These are phyloP conservation scores for Xylaria castorea DNA, from an alignment of 495 filamentous ascomycete species.

Conservation along the genomic window DNA sequence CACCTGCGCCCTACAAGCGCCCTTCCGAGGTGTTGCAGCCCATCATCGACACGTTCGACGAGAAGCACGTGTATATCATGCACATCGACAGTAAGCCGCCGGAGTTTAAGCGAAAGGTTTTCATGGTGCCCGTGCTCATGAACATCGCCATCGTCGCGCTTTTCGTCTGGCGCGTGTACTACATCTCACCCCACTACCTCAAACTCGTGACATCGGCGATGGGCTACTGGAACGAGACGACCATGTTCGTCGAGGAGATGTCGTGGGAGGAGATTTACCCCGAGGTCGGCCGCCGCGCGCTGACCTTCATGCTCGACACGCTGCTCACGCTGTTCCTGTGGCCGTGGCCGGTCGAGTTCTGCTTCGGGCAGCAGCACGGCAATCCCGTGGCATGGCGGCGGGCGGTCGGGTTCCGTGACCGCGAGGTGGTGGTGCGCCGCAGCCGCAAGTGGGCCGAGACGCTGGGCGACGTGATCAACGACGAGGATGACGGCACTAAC, in stretches of 20 bases:
- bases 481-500: conserved; percentile 39
- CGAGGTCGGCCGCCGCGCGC: conserved; percentile 59
- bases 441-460: conserved; percentile 66
- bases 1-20: conserved; percentile 68
- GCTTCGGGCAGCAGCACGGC: conserved; percentile 55
- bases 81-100: conserved; percentile 72
- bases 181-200: conserved; percentile 70
- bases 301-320: conserved; percentile 73
- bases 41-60: conserved; percentile 66
- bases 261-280: conserved; percentile 56
- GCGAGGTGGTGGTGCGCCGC: conserved; percentile 77
- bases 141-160: conserved; percentile 67
- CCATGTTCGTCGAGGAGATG: conserved; percentile 60
- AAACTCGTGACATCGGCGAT: conserved; percentile 64
- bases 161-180: conserved; percentile 66
- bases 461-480: conserved; percentile 49
- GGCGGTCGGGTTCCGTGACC: conserved; percentile 69
- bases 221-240: conserved; percentile 65
- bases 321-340: conserved; percentile 70
- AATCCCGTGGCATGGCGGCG: conserved; percentile 73
- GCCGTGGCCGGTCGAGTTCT: conserved; percentile 79
- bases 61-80: conserved; percentile 74
- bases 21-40: conserved; percentile 64
- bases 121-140: conserved; percentile 71
- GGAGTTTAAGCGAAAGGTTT: conserved; percentile 76